phyloP scores from a whole-genome alignment of 176 grass and related monocot genomes.

The Musa beccarii region DNA sequence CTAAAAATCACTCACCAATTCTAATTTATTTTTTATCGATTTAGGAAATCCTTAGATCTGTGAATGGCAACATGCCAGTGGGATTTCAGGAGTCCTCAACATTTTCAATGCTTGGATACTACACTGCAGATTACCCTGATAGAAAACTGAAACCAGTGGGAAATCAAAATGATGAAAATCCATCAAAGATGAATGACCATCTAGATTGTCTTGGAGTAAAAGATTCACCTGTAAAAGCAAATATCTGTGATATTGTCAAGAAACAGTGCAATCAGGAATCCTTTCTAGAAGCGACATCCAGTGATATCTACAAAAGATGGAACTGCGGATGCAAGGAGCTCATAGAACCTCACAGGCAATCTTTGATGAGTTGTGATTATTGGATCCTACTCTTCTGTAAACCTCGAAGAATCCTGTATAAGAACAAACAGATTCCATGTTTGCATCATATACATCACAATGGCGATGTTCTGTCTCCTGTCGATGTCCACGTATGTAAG shows the following conservation, averaged over 20 bases:
- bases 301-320: slow-evolving; percentile 19
- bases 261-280: slow-evolving; percentile 18
- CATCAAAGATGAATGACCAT: slow-evolving; percentile 13
- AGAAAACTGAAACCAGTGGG: slow-evolving; percentile 19
- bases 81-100: slow-evolving; percentile 38
- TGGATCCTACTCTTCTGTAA: slow-evolving; percentile 50
- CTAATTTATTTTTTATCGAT: slow-evolving; percentile 25
- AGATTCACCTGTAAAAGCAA: slow-evolving; percentile 20
- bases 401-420: slow-evolving; percentile 23
- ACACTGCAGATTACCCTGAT: slow-evolving; percentile 18
- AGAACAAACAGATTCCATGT: slow-evolving; percentile 36
- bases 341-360: slow-evolving; percentile 41
- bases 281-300: slow-evolving; percentile 7
- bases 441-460: slow-evolving; percentile 48
- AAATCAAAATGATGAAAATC: slow-evolving; percentile 24
- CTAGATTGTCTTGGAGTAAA: slow-evolving; percentile 6
- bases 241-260: slow-evolving; percentile 12
- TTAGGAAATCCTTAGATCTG: slow-evolving; percentile 43
- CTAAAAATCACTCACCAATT: slow-evolving; percentile 8
- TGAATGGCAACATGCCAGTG: slow-evolving; percentile 53
- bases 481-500: slow-evolving; percentile 96
- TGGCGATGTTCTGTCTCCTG: slow-evolving; percentile 33
- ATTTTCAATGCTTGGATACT: slow-evolving; percentile 59
- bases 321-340: slow-evolving; percentile 44
- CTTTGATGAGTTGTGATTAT: slow-evolving; percentile 38